Conservation (phyloP, 768 basidiomycete species). For the Naganishia randhawae region DNA sequence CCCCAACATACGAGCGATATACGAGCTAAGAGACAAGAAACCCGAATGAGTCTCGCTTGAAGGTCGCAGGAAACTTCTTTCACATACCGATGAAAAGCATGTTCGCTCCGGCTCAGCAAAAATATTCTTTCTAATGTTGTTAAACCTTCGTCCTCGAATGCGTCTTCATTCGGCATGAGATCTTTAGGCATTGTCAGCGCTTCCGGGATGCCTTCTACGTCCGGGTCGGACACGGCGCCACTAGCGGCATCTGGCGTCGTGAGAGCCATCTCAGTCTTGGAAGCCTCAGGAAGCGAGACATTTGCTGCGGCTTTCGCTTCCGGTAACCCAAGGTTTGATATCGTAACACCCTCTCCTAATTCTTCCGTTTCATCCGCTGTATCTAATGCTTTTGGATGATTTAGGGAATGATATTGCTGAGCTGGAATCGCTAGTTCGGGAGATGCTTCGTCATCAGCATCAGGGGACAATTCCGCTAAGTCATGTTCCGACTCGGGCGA, state of each 20-base stretch:
- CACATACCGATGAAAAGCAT: conserved; percentile 59
- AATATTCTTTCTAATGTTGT: conserved; percentile 87
- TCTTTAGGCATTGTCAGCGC: conserved; percentile 40
- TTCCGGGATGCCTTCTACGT: conserved; percentile 34
- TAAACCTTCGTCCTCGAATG: conserved; percentile 73
- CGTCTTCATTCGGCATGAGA: conserved; percentile 47
- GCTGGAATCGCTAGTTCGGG: background rate
- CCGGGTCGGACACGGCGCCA: conserved; percentile 11
- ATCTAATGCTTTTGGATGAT: background rate
- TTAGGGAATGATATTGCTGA: background rate
- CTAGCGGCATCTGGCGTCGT: background rate
- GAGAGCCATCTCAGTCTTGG: background rate
- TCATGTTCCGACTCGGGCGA: conserved; percentile 5
- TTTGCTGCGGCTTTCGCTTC: conserved; percentile 8
- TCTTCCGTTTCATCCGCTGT: background rate
- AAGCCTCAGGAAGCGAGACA: background rate
- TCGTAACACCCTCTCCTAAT: background rate
- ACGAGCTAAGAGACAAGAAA: conserved; percentile 56
- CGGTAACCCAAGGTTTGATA: background rate
- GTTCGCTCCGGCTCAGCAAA: conserved; percentile 75
- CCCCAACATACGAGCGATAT: conserved; percentile 80
- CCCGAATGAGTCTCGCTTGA: background rate
- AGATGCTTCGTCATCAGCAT: conserved; percentile 26
- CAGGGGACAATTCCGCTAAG: conserved; percentile 1
- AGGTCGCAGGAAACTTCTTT: background rate